Percentiles rank a stretch among this genome's conserved stretches.
Evolutionary conservation across 1,284 basidiomycete genomes (phyloP).

Genomic region (Puccinia hordei): DNA sequence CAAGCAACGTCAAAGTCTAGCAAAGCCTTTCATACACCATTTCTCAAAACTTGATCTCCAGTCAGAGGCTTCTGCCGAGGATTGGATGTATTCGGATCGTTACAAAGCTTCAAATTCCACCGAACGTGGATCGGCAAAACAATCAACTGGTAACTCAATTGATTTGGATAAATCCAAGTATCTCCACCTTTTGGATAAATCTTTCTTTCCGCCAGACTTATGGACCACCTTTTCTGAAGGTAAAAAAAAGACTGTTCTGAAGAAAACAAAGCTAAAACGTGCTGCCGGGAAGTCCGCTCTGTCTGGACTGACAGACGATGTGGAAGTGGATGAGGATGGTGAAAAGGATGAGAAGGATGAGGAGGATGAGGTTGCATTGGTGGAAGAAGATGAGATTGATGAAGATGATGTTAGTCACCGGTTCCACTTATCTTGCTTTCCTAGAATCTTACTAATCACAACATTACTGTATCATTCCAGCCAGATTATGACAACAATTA

Average conservation of each 20-base stretch:
- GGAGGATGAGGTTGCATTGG: slow-evolving; percentile 18
- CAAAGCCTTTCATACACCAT: slow-evolving; percentile 21
- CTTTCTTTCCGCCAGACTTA: slow-evolving; percentile 39
- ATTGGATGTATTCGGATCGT: slow-evolving; percentile 42
- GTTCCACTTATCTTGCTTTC: not conserved
- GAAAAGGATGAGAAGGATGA: slow-evolving; percentile 39
- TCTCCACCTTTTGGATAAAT: slow-evolving; percentile 25
- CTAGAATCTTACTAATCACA: not conserved
- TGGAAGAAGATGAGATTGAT: slow-evolving; percentile 41
- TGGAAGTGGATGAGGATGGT: slow-evolving; percentile 17
- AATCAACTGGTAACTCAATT: not conserved
- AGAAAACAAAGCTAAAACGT: slow-evolving; percentile 19
- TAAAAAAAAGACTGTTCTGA: slow-evolving; percentile 16
- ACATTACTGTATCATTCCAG: not conserved
- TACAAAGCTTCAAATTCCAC: slow-evolving; percentile 19
- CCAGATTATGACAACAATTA: slow-evolving; percentile 50
- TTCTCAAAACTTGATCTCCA: slow-evolving; percentile 33
- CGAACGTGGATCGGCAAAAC: not conserved
- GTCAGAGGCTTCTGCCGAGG: not conserved
- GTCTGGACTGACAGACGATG: slow-evolving; percentile 12
- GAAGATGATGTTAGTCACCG: slow-evolving; percentile 47
- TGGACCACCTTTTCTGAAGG: slow-evolving; percentile 41
- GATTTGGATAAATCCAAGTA: slow-evolving; percentile 7
- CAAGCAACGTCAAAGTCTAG: slow-evolving; percentile 8
- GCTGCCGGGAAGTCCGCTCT: not conserved